Evolutionary conservation across 306 rosid species (phyloP).

Genomic region (Gastrolobium bilobum): DNA sequence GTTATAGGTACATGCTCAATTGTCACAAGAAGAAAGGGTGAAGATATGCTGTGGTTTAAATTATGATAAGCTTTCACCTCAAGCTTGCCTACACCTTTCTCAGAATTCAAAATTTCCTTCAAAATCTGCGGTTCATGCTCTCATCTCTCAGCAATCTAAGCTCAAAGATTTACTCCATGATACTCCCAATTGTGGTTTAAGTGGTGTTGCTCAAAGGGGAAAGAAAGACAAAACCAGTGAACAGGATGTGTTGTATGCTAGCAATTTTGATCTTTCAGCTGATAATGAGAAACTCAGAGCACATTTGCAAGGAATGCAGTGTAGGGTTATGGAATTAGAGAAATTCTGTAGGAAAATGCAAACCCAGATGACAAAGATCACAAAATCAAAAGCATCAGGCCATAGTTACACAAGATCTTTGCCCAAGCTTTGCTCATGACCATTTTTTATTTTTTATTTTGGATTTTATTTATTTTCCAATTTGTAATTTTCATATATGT

Average conservation of each 20-base stretch:
- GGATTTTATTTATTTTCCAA: constrained; percentile 22
- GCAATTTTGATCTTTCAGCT: constrained; percentile 60
- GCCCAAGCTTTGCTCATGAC: constrained; percentile 90
- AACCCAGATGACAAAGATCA: constrained; percentile 75
- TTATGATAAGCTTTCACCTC: constrained; percentile 80
- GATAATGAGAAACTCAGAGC: constrained; percentile 72
- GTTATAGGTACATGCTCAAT: constrained; percentile 79
- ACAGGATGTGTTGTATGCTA: constrained; percentile 69
- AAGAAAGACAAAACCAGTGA: constrained; percentile 61
- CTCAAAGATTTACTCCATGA: constrained; percentile 66
- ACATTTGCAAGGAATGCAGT: constrained; percentile 92
- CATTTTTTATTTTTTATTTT: constrained; percentile 3
- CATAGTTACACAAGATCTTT: constrained; percentile 70
- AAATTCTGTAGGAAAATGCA: constrained; percentile 84
- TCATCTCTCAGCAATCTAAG: constrained; percentile 71
- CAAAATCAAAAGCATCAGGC: constrained; percentile 71
- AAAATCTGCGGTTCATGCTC: constrained; percentile 70
- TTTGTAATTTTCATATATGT: constrained; percentile 54
- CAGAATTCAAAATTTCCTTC: constrained; percentile 76
- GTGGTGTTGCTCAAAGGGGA: constrained; percentile 48
- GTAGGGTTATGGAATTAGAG: constrained; percentile 92
- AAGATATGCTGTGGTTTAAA: constrained; percentile 76
- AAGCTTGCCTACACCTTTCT: constrained; percentile 69
- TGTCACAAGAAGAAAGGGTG: constrained; percentile 81
- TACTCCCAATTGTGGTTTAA: constrained; percentile 47